A percentile compares a stretch with the other conserved stretches of the same genome.
phyloP scores from a whole-genome alignment of 2,329 filamentous ascomycete genomes.

The Calonectria henricotiae region DNA sequence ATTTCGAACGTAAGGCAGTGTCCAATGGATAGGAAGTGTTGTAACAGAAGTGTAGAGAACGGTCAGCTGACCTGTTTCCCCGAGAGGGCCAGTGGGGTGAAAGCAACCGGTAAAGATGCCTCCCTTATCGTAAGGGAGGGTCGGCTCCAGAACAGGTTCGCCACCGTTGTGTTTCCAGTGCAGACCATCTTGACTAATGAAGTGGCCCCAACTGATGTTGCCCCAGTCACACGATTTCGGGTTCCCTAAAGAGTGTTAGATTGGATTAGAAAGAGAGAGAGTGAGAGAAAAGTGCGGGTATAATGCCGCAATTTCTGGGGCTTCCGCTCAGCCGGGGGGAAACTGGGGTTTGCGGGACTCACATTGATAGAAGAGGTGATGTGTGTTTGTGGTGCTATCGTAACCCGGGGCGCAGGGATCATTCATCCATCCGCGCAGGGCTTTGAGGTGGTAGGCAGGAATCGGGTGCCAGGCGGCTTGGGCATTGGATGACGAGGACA shows the following conservation, averaged over 20 bases:
- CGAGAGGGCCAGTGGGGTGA: constrained; percentile 63
- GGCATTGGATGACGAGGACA: background rate
- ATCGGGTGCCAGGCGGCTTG: background rate
- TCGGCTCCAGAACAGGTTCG: constrained; percentile 56
- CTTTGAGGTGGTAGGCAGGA: constrained; percentile 20
- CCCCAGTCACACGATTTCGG: constrained; percentile 57
- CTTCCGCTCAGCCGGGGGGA: background rate
- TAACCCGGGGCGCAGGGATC: constrained; percentile 40
- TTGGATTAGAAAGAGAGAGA: background rate
- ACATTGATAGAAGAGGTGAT: constrained; percentile 42
- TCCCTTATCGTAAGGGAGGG: constrained; percentile 64
- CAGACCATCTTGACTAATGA: constrained; percentile 58
- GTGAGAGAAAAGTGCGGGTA: background rate
- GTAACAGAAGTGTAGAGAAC: constrained; percentile 55
- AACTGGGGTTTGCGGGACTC: background rate
- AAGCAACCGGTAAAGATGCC: constrained; percentile 69
- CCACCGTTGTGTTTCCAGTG: constrained; percentile 60
- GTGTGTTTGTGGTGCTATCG: constrained; percentile 34
- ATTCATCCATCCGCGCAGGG: constrained; percentile 33
- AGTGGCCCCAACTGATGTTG: constrained; percentile 66
- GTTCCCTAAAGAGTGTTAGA: constrained; percentile 48
- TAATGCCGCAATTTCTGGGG: background rate
- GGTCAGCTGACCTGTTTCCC: constrained; percentile 54
- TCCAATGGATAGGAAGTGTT: constrained; percentile 56
- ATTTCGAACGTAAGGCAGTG: constrained; percentile 57